These are phyloP conservation scores for Carpinus fangiana DNA, from an alignment of 306 rosid species.

Conservation along the genomic window DNA sequence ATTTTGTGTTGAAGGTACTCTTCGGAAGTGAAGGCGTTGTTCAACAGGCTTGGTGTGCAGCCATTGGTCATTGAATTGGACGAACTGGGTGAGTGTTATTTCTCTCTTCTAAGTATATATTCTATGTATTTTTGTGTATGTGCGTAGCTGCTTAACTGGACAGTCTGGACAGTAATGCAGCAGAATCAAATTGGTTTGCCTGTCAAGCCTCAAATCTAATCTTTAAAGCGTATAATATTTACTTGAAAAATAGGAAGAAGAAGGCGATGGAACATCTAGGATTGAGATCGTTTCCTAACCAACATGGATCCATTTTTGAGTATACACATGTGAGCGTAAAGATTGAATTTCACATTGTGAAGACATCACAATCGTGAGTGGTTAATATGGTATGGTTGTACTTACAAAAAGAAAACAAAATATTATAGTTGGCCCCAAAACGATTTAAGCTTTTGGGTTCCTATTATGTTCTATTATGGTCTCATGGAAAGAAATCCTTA, in stretches of 20 bases:
- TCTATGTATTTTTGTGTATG: neutral
- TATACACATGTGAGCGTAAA: no score
- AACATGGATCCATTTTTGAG: neutral
- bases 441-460: no score
- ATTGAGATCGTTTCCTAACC: neutral
- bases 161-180: neutral
- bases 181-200: neutral
- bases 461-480: no score
- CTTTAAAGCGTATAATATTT: neutral
- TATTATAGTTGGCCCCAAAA: no score
- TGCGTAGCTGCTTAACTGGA: neutral
- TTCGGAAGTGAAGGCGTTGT: constrained; percentile 78
- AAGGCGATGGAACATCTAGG: constrained; percentile 2
- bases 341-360: no score
- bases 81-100: constrained; percentile 61
- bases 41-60: constrained; percentile 66
- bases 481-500: no score
- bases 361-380: no score
- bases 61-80: constrained; percentile 90
- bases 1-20: constrained; percentile 57
- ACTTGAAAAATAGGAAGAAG: neutral
- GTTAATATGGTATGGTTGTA: no score
- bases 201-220: neutral
- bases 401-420: no score
- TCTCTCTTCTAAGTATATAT: neutral